Evolutionary conservation across 257 asterid species (phyloP).

Genomic region (Capsicum pubescens): DNA sequence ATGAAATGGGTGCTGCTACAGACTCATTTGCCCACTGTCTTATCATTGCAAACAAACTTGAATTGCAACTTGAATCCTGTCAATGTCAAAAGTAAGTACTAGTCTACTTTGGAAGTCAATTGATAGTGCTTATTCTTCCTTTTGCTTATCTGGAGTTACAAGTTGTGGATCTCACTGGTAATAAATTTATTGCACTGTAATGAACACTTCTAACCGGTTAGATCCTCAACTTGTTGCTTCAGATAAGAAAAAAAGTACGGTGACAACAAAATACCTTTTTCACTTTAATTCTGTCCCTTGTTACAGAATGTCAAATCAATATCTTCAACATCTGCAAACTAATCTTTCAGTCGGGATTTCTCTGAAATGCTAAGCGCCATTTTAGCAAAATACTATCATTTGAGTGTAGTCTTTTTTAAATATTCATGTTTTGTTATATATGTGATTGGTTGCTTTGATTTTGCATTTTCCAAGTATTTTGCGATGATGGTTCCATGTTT

Average conservation of each 20-base stretch:
- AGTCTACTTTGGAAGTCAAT: constrained; percentile 3
- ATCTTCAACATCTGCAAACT: background rate
- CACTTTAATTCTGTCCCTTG: background rate
- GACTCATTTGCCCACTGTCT: background rate
- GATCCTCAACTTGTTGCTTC: constrained; percentile 10
- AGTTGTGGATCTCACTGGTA: constrained; percentile 14
- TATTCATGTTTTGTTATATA: constrained; percentile 10
- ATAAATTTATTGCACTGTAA: background rate
- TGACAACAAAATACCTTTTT: background rate
- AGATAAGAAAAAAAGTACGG: background rate
- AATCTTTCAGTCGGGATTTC: constrained; percentile 25
- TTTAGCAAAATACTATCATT: background rate
- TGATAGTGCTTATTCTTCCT: constrained; percentile 10
- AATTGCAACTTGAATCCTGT: background rate
- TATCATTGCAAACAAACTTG: background rate
- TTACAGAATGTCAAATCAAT: background rate
- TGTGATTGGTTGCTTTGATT: background rate
- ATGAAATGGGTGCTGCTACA: background rate
- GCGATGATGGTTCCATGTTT: background rate
- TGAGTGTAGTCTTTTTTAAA: background rate
- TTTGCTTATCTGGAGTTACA: background rate
- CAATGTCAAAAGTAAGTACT: background rate
- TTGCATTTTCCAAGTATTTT: background rate
- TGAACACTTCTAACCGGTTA: background rate
- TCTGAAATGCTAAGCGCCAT: constrained; percentile 6